Evolutionary conservation across 2,329 filamentous ascomycete species (phyloP), one percentile per base, ranked within the genome.

Genomic region (Xylariales sp.): DNA sequence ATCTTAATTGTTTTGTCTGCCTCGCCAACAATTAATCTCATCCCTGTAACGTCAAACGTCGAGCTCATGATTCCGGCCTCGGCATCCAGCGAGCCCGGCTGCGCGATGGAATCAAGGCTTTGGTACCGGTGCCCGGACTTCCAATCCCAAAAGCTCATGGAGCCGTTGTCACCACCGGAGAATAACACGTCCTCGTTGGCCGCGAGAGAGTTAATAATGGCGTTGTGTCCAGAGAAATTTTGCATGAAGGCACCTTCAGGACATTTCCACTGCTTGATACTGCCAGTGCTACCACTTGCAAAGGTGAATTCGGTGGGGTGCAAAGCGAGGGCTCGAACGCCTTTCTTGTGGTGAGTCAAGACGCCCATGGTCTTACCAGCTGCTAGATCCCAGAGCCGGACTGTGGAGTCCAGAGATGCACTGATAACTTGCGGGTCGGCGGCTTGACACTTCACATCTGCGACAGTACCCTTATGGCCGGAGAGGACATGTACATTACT

Each of bases 191-290:
- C 88, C 54, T 94, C 87, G 60, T 98, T 98, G 21, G 93, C 89
- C 29, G 88, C 78, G 31, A 98, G 68, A 0, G 89, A 89, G 65
- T 98, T 98, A 68, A 98, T 91, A 59, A 98, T 94, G 43, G 88
- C 80, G 55, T 96, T 96, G 56, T 97, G 91, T 5, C 91, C 91
- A 29, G 95, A 88, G 55, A 97, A 97, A 59, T 97, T 97, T 62
- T 96, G 90, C 93, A 98, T 98, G 59, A 98, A 97, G 13, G 88
- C 88, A 25, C 91, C 94, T 59, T 96, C 89, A 2, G 94, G 94
- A 50, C 90, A 97, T 62, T 97, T 96, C 91, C 93, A 98, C 66
- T 98, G 93, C 71, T 98, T 98, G 66, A 98, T 96, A 58, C 86
- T 90, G 17, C 86, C 85, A 0, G 91, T 90, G 54, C 88, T 95